Evolutionary conservation across 305 asterid genomes (phyloP).

Genomic region (Fraxinus greggii): DNA sequence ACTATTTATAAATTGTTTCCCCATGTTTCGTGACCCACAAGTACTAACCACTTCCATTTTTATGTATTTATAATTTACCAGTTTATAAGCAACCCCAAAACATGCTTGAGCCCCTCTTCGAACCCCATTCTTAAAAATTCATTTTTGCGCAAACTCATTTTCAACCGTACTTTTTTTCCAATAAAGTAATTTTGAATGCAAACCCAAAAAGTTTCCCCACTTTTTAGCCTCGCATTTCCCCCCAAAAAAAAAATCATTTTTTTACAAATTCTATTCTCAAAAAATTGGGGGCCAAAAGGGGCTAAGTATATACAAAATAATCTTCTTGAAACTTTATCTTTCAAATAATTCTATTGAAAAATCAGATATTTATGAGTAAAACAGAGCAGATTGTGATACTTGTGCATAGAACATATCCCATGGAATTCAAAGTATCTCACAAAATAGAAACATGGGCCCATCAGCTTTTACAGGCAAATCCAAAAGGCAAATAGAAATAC

Average conservation of each 20-base stretch:
- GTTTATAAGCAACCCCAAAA: neutral
- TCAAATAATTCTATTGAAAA: neutral
- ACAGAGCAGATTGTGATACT: neutral
- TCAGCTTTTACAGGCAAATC: slow-evolving; percentile 17
- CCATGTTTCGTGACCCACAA: neutral
- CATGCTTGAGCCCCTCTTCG: neutral
- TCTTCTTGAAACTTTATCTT: neutral
- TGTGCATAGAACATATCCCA: neutral
- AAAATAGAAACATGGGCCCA: slow-evolving; percentile 11
- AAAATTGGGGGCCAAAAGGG: neutral
- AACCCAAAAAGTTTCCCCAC: neutral
- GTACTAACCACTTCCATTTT: neutral
- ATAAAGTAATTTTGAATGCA: neutral
- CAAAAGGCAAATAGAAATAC: slow-evolving; percentile 4
- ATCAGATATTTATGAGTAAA: neutral
- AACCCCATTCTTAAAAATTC: neutral
- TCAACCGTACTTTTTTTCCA: neutral
- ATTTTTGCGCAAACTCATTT: neutral
- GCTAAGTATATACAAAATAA: neutral
- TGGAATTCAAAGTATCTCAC: slow-evolving; percentile 18
- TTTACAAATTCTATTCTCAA: neutral
- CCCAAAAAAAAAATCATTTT: too few relatives aligned
- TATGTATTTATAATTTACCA: neutral
- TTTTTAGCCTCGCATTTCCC: neutral
- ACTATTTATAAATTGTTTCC: neutral